Base-by-base conservation (phyloP, 495 filamentous ascomycete genomes). In the Penicillium pulvis region DNA sequence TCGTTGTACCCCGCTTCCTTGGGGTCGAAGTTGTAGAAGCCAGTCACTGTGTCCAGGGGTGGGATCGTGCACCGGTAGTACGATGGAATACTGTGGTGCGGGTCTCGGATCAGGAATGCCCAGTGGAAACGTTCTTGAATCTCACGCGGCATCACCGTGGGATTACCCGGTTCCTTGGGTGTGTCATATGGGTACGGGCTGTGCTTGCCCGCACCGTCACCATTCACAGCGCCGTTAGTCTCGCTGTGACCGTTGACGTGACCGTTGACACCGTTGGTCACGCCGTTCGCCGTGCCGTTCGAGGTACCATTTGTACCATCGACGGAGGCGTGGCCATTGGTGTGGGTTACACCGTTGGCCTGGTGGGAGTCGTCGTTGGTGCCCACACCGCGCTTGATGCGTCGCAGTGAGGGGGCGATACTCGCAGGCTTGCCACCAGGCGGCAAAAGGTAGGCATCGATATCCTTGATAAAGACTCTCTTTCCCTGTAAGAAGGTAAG, bases 31-130 rank as follows among this genome's bases (percentile, higher is more conserved):
- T 89, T 66, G 73, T 88, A 77, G 80, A 96, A 98, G 4, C 93
- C 92, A 0, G 94, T 98, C 30, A 88, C 71, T 41, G 82, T 69
- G 66, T 87, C 83, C 11, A 97, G 80, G 0, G 94, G 94, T 3
- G 94, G 93, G 57, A 95, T 83, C n/a, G 91, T 95, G 83, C 94
- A 98, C 53, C 93, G 91, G 79, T 88, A 96, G 80, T 93, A 98
- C 49, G 87, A 91, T 3, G 94, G 94, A 62, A 98, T 91, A 60
- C 90, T 90, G 69, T 78, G 81, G 52, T 88, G 85, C 30, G 94
- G 94, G 74, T 97, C 91, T 51, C 94, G 92, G 78, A 98, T 97
- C 39, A 98, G 81, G 79, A 98, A 97, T n/a, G 92, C 90, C 79
- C 92, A 97, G 66, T 97, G 91, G 79, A 96, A 97, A 51, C 81